A percentile compares a stretch with the other conserved stretches of the same genome.
These are phyloP conservation scores for Talaromyces liani DNA, from an alignment of 495 filamentous ascomycete genomes.

Conservation along the genomic window DNA sequence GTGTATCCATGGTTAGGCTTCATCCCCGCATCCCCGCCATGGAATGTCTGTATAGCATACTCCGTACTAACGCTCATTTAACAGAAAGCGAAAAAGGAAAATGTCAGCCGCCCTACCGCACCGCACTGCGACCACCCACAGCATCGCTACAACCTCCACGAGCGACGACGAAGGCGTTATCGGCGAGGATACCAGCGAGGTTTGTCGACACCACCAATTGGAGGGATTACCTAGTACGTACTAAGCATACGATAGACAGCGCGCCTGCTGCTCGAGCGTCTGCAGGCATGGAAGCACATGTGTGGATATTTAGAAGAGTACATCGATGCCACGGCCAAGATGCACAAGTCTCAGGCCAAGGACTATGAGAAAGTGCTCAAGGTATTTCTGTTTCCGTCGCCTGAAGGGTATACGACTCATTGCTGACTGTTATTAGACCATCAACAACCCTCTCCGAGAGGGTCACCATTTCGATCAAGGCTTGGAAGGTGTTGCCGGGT, in stretches of 20 bases:
- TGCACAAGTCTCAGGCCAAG: constrained; percentile 77
- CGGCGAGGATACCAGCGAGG: constrained; percentile 70
- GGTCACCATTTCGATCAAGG: constrained; percentile 86
- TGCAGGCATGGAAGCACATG: constrained; percentile 93
- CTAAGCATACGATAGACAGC: constrained; percentile 45
- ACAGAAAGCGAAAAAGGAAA: constrained; percentile 7
- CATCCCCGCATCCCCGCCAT: not conserved
- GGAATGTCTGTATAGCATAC: not conserved
- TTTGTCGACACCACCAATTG: constrained; percentile 29
- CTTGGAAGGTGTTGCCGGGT: constrained; percentile 71
- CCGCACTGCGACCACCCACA: constrained; percentile 47
- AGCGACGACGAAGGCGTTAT: constrained; percentile 63
- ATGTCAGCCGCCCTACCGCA: constrained; percentile 41
- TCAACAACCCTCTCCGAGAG: constrained; percentile 77
- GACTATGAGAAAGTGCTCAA: constrained; percentile 94
- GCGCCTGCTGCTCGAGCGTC: constrained; percentile 70
- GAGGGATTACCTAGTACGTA: constrained; percentile 1
- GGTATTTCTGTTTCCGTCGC: constrained; percentile 35
- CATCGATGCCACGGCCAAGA: constrained; percentile 71
- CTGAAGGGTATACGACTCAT: not conserved
- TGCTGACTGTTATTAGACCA: constrained; percentile 45
- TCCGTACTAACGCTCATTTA: not conserved
- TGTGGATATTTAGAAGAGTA: constrained; percentile 88
- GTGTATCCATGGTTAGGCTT: not conserved
- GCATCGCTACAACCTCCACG: constrained; percentile 30